Evolutionary conservation across 1,139 yeast genomes (phyloP).

Genomic region (Taphrina sp.): DNA sequence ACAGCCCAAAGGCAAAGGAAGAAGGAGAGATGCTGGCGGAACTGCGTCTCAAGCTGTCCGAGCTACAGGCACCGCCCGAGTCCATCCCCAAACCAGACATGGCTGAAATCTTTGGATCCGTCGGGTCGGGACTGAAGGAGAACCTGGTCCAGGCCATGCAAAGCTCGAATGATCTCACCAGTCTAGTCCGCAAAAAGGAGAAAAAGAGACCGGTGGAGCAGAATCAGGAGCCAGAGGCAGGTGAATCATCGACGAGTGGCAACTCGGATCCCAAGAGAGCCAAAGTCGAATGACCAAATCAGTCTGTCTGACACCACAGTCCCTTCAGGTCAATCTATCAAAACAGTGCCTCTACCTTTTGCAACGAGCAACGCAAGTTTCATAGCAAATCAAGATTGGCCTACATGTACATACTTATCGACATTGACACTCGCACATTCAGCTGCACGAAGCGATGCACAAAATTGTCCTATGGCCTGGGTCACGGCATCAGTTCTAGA

Average conservation of each 20-base stretch:
- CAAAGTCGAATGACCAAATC: constrained; percentile 1
- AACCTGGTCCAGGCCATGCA: constrained; percentile 46
- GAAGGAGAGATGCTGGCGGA: constrained; percentile 38
- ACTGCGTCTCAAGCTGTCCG: constrained; percentile 31
- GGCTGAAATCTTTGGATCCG: constrained; percentile 38
- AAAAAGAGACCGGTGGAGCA: constrained; percentile 1
- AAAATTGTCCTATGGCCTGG: too few species aligned
- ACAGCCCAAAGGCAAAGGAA: constrained; percentile 55
- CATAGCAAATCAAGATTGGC: too few species aligned
- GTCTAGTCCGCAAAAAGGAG: constrained; percentile 36
- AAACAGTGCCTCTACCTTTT: too few species aligned
- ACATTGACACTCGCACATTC: too few species aligned
- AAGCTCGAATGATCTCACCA: constrained; percentile 38
- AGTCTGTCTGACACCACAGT: too few species aligned
- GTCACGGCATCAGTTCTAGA: too few species aligned
- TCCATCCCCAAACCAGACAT: constrained; percentile 34
- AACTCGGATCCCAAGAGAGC: too few species aligned
- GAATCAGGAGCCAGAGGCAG: neutral
- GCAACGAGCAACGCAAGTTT: too few species aligned
- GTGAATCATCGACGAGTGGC: too few species aligned
- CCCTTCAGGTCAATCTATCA: too few species aligned
- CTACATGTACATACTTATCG: too few species aligned
- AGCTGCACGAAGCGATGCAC: too few species aligned
- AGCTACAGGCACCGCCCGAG: constrained; percentile 19
- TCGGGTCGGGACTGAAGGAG: constrained; percentile 41